Evolutionary conservation across 2,329 filamentous ascomycete species (phyloP).

Genomic region (Aspergillus piperis): DNA sequence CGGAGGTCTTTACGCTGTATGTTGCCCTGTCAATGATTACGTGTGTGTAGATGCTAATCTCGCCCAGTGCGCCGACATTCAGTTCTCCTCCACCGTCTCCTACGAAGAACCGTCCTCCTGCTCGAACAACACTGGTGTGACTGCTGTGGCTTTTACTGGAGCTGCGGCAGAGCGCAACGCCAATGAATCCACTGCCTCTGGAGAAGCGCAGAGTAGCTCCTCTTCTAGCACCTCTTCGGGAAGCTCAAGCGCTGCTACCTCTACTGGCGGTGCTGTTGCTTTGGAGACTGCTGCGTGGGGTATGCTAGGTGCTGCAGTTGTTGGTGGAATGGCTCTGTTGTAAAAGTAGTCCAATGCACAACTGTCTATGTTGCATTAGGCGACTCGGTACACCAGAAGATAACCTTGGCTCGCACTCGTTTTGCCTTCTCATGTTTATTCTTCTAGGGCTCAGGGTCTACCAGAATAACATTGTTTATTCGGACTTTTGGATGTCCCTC

Average conservation of each 20-base stretch:
- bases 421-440: too few species aligned
- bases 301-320: constrained; percentile 36
- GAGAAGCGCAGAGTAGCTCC: constrained; percentile 32
- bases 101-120: constrained; percentile 52
- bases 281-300: constrained; percentile 42
- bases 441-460: too few species aligned
- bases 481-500: too few species aligned
- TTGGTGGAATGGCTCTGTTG: constrained; percentile 36
- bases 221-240: constrained; percentile 10
- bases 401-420: too few species aligned
- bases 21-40: constrained; percentile 19
- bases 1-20: constrained; percentile 67
- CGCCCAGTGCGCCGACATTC: constrained; percentile 71
- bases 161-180: constrained; percentile 43
- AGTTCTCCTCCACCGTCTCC: constrained; percentile 58
- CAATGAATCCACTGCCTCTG: constrained; percentile 44
- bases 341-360: constrained; percentile 13
- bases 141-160: constrained; percentile 46
- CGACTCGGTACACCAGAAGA: background rate
- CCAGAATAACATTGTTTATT: too few species aligned
- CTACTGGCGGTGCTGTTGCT: constrained; percentile 31
- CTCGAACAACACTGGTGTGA: constrained; percentile 60
- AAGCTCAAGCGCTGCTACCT: constrained; percentile 19
- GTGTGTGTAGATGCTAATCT: background rate
- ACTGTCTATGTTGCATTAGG: background rate